Evolutionary conservation across 441 rosid species (phyloP), one percentile per base, ranked within the genome.

Genomic region (Dalechampia spathulata): DNA sequence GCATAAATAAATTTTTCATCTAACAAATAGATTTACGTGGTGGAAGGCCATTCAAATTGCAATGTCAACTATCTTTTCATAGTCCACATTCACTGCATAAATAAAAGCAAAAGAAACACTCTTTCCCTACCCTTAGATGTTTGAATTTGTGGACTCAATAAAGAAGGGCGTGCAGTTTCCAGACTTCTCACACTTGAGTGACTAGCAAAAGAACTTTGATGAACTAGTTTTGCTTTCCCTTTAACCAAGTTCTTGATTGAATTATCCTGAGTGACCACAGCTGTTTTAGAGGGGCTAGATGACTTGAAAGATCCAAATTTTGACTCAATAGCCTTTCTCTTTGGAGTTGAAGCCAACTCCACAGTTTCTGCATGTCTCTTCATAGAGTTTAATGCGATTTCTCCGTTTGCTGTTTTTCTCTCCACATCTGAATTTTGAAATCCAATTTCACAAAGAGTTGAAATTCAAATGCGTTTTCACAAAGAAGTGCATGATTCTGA

Each of bases 201-300:
- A 67, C 45, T 67, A 43, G 65, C 69, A 65, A 60, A 62, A 60
- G 92, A 75, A 62, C 68, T 43, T 64, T 76, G 86, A 55, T 65
- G 73, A 49, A 52, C 67, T 48, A 73, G 72, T 74, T 71, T 85
- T 44, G 70, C 70, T 75, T 78, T 88, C 55, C 82, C 78, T 79
- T 79, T 85, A 52, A 82, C 94, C 51, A 72, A 65, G 62, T 76
- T 74, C 76, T 84, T 91, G 60, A 77, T 81, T 49, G 97, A 83
- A 74, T 78, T 62, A 65, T 79, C 90, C 40, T 86, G 74, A 47
- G 96, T 82, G 52, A 83, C 62, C 26, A 67, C 65, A 69, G 80
- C 62, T 49, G 63, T 30, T 74, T 66, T 78, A 54, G 74, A 59
- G 21, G 81, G 78, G 65, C 79, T 58, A 43, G 83, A 72, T 57